Evolutionary conservation across 495 filamentous ascomycete genomes (phyloP), one percentile per base, ranked within the genome.

Genomic region (Penicillium flavigenum): DNA sequence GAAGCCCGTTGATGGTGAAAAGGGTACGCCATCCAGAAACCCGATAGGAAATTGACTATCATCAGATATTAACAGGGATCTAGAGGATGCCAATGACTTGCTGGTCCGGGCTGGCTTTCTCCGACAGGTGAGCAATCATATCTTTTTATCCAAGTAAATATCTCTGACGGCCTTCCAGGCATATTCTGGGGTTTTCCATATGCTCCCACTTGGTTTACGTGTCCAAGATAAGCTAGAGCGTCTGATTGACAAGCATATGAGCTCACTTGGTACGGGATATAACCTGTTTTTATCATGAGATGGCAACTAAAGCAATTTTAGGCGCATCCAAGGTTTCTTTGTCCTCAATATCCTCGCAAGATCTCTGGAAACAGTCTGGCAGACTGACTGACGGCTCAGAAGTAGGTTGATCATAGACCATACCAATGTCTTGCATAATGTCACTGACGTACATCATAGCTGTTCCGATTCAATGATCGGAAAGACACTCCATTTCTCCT

Each of bases 181-280:
- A 39, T 85, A 96, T 61, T 83, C 93, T 4, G 95, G 94, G 5
- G 82, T 98, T 34, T 98, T 97, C 69, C 95, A 98, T 70, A 80
- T 96, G 64, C 79, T 98, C 9, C 94, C 94, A 1, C 77, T 98
- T n/a, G 94, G 94, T 3, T 78, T 90, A 36, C 80, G 90, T 31
- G 90, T 98, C 0, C 92, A 96, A 65, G 85, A 91, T 47, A 98
- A 98, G 68, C 69, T 98, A 27, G 91, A 97, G 63, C 69, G 69
- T 5, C 75, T 97, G 4, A 88, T 98, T 68, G 92, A 95, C 58
- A 90, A 88, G 67, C 86, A 96, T 67, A 98, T 98, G 94, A 76
- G 79, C 27, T 77, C 75, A 53, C 57, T 96, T 51, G 89, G 90
- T 91, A 72, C 38, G 34, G 47, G 10, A n/a, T 41, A 38, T 41